These are phyloP conservation scores for Globisporangium polare DNA, from an alignment of 352 stramenopile genomes.

Conservation along the genomic window DNA sequence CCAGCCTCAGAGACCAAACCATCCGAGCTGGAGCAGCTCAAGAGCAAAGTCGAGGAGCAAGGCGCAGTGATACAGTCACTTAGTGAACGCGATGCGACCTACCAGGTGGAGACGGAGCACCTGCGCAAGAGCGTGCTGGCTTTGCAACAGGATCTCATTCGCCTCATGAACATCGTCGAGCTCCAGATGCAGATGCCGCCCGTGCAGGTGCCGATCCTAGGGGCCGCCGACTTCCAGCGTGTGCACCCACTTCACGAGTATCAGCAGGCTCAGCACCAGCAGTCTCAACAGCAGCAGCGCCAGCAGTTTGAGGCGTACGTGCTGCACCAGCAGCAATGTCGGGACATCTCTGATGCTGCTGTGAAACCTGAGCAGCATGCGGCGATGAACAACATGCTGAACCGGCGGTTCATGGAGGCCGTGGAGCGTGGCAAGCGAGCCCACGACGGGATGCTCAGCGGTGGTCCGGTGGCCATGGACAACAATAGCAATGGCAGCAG, in stretches of 20 bases:
- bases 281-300: neutral
- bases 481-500: neutral
- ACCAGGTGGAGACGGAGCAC: conserved; percentile 40
- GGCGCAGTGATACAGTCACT: conserved; percentile 27
- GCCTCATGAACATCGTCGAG: conserved; percentile 74
- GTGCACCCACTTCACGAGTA: neutral
- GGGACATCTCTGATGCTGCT: neutral
- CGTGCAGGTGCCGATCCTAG: conserved; percentile 18
- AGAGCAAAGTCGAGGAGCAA: conserved; percentile 25
- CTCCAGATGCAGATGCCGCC: conserved; percentile 70
- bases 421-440: conserved; percentile 3
- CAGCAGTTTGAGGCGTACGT: neutral
- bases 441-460: conserved; percentile 8
- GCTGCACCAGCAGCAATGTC: neutral
- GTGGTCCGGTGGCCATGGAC: too few species aligned
- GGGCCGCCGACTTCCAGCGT: neutral
- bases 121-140: conserved; percentile 62
- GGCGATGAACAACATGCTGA: conserved; percentile 18
- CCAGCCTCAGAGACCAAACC: too few species aligned
- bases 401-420: conserved; percentile 18
- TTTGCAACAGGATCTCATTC: conserved; percentile 68
- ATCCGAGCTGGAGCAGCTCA: conserved; percentile 20
- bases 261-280: neutral
- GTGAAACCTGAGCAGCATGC: neutral
- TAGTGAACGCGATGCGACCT: conserved; percentile 25